phyloP scores from a whole-genome alignment of 2,329 filamentous ascomycete genomes.

The Claviceps africana region DNA sequence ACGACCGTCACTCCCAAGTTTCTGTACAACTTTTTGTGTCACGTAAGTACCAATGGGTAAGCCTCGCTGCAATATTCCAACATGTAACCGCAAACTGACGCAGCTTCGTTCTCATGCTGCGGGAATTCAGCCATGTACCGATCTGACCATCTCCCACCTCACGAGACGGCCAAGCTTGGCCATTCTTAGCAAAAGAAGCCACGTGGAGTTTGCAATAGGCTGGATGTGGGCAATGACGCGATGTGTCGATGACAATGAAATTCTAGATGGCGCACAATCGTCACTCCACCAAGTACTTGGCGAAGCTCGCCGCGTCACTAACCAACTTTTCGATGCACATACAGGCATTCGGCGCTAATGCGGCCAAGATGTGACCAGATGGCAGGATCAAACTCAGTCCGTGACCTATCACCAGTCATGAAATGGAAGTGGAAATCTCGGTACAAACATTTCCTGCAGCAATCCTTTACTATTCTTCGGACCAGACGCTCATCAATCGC shows the following conservation, averaged over 20 bases:
- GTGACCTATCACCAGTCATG: background rate
- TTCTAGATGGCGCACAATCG: background rate
- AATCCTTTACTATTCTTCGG: background rate
- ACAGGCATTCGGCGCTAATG: conserved; percentile 3
- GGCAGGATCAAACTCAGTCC: background rate
- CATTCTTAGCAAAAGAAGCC: background rate
- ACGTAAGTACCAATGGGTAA: background rate
- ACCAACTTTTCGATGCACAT: background rate
- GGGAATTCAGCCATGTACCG: background rate
- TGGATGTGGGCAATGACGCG: background rate
- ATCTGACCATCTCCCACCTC: background rate
- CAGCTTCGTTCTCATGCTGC: background rate
- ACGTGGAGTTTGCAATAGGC: background rate
- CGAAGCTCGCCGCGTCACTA: background rate
- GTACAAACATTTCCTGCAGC: background rate
- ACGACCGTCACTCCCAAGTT: background rate
- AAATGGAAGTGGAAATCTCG: background rate
- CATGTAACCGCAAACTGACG: background rate
- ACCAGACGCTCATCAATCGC: background rate
- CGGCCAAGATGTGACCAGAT: conserved; percentile 4
- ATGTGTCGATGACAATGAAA: background rate
- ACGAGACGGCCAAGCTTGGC: background rate
- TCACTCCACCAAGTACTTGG: background rate
- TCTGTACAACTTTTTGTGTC: background rate
- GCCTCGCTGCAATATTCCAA: background rate